Evolutionary conservation across 1,139 yeast genomes (phyloP).

Genomic region (Saccharomyces hybrid): DNA sequence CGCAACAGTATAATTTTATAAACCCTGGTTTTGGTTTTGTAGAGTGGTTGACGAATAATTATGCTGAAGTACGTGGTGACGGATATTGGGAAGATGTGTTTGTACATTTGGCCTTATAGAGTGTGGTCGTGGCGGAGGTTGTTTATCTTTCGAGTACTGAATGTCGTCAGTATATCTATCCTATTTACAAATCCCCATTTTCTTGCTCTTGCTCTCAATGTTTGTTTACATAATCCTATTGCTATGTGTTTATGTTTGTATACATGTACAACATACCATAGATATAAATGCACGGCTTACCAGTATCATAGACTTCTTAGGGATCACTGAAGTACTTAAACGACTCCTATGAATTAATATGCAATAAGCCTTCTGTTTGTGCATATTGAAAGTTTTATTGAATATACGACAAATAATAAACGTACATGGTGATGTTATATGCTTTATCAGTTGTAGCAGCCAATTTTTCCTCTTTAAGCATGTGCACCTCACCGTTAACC

Average conservation of each 20-base stretch:
- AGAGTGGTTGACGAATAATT: constrained; percentile 1
- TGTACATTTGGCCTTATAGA: constrained; percentile 1
- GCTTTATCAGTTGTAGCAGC: no score
- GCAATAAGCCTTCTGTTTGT: no score
- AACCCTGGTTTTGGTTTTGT: constrained; percentile 1
- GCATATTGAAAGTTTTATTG: no score
- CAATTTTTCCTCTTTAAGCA: no score
- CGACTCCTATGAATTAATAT: no score
- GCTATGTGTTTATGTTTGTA: constrained; percentile 3
- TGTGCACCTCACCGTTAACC: no score
- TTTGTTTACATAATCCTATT: neutral
- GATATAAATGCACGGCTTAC: no score
- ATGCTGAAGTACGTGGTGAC: constrained; percentile 1
- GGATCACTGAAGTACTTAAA: no score
- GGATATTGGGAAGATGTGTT: constrained; percentile 1
- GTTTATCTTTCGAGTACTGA: constrained; percentile 1
- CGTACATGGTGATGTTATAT: no score
- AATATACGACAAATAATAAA: no score
- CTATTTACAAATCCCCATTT: neutral
- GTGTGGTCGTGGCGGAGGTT: constrained; percentile 1
- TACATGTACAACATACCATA: no score
- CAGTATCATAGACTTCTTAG: no score
- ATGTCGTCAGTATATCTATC: constrained; percentile 1
- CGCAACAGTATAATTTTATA: constrained; percentile 6
- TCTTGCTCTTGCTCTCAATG: neutral